These are phyloP conservation scores for Inga leiocalycina DNA, from an alignment of 306 rosid species.

Conservation along the genomic window DNA sequence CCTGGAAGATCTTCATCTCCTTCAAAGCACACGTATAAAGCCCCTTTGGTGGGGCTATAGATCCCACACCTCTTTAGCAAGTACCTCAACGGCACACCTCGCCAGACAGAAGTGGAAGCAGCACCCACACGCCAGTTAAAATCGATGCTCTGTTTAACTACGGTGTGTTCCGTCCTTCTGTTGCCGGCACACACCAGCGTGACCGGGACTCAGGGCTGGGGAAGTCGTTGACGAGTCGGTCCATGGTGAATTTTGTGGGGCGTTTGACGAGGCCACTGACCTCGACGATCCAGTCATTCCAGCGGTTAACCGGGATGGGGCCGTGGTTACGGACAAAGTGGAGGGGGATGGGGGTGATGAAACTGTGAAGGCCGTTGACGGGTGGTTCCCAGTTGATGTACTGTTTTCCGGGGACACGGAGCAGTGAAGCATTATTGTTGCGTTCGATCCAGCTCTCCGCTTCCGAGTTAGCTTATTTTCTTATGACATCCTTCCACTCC, in stretches of 20 bases:
- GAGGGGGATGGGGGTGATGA: conserved; percentile 79
- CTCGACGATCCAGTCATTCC: conserved; percentile 72
- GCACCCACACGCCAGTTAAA: conserved; percentile 85
- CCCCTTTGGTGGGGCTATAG: conserved; percentile 44
- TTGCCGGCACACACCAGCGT: conserved; percentile 80
- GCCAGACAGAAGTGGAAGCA: conserved; percentile 72
- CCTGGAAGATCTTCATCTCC: conserved; percentile 83
- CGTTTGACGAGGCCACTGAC: conserved; percentile 66
- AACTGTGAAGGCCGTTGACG: conserved; percentile 56
- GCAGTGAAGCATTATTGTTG: conserved; percentile 41
- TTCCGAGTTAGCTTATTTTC: conserved; percentile 42
- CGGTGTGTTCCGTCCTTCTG: conserved; percentile 77
- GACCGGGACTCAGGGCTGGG: conserved; percentile 51
- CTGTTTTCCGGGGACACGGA: conserved; percentile 79
- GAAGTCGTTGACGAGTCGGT: conserved; percentile 56
- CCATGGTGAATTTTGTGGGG: conserved; percentile 63
- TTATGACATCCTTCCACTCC: conserved; percentile 29
- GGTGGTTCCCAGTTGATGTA: conserved; percentile 79
- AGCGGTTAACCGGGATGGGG: conserved; percentile 50
- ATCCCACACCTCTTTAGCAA: conserved; percentile 67
- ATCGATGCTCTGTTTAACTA: conserved; percentile 70
- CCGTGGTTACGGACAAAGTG: conserved; percentile 89
- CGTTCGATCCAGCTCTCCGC: conserved; percentile 66
- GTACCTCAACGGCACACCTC: conserved; percentile 53
- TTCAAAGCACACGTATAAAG: conserved; percentile 74